Evolutionary conservation across 169 alveolate species (phyloP).

Genomic region (Babesia sp.): DNA sequence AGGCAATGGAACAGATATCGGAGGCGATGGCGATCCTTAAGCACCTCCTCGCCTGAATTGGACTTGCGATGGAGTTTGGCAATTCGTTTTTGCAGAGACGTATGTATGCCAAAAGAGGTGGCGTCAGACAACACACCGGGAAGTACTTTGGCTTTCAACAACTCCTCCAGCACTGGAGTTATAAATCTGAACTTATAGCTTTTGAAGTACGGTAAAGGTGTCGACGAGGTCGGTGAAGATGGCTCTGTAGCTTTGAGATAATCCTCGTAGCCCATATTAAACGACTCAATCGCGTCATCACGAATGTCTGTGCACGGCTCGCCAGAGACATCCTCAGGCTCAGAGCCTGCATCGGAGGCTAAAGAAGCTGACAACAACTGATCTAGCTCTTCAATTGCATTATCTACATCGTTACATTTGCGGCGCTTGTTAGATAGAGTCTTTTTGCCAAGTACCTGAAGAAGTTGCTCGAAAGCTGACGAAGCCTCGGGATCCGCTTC

Average conservation of each 20-base stretch:
- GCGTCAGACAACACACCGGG: conserved; percentile 22
- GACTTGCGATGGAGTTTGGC: conserved; percentile 9
- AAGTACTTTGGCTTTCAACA: conserved; percentile 8
- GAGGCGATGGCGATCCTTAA: conserved; percentile 5
- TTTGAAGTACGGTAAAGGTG: conserved; percentile 28
- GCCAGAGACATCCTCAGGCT: conserved; percentile 27
- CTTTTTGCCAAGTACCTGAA: conserved; percentile 24
- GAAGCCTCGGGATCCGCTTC: background rate
- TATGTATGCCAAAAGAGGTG: background rate
- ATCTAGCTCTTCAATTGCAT: background rate
- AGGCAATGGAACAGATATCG: conserved; percentile 49
- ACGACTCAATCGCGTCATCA: conserved; percentile 25
- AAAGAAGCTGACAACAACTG: background rate
- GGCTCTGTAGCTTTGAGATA: conserved; percentile 24
- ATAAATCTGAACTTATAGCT: conserved; percentile 1
- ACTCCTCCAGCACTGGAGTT: conserved; percentile 37
- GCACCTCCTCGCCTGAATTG: background rate
- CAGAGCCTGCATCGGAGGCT: conserved; percentile 39
- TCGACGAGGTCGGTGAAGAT: background rate
- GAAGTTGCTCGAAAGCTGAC: conserved; percentile 25
- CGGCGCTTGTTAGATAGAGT: conserved; percentile 3
- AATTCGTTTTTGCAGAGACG: conserved; percentile 7
- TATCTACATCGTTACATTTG: background rate
- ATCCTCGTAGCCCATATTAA: conserved; percentile 51
- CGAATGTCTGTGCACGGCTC: conserved; percentile 2